These are phyloP conservation scores for Fusarium pseudonygamai DNA, from an alignment of 2,329 filamentous ascomycete species.

Conservation along the genomic window DNA sequence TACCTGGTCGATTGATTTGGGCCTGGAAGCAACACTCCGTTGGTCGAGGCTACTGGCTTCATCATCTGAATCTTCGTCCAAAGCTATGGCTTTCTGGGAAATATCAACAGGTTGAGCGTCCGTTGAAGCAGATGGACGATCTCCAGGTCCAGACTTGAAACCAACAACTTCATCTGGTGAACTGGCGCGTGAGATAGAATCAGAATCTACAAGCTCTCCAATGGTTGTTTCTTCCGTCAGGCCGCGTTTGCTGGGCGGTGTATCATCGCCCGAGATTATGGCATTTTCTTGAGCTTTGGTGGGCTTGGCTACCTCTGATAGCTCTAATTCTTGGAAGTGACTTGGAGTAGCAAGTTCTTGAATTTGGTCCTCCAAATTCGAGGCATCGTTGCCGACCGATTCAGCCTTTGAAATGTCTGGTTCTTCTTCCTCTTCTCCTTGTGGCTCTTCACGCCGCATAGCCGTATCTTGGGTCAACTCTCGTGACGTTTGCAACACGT, in stretches of 20 bases:
- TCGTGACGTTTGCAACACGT: slow-evolving; percentile 12
- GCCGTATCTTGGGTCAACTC: slow-evolving; percentile 1
- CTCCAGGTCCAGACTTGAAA: not conserved
- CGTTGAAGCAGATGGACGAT: not conserved
- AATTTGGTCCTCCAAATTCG: not conserved
- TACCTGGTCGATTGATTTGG: not conserved
- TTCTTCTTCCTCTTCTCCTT: not conserved
- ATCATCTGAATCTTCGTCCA: slow-evolving; percentile 2
- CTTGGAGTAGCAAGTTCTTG: not conserved
- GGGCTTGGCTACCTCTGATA: not conserved
- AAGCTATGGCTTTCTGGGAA: not conserved
- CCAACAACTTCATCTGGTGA: slow-evolving; percentile 1
- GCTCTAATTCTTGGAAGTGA: not conserved
- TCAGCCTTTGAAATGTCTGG: not conserved
- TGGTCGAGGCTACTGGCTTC: not conserved
- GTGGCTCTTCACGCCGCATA: not conserved
- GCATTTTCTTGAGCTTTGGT: not conserved
- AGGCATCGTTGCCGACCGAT: slow-evolving; percentile 1
- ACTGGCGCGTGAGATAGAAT: not conserved
- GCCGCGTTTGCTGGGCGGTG: not conserved
- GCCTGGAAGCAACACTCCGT: not conserved
- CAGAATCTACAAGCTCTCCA: not conserved
- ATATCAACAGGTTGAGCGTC: not conserved
- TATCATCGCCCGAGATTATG: not conserved
- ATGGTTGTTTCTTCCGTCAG: not conserved